phyloP scores from a whole-genome alignment of 495 filamentous ascomycete genomes.

The Penicillium macrosclerotiorum region DNA sequence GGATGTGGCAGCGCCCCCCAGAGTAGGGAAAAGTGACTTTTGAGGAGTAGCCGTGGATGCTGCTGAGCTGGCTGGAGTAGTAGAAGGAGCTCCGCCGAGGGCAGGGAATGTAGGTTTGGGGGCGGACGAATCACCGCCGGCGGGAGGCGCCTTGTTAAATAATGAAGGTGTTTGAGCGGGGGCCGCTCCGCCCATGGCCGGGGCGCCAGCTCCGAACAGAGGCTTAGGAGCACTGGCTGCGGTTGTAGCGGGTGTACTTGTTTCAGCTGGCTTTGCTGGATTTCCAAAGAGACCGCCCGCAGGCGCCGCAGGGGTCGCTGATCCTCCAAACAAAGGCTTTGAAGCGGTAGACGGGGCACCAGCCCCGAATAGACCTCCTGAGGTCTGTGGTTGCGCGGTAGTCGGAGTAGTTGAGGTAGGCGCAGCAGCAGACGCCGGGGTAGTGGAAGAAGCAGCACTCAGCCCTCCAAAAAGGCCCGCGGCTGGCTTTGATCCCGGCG shows the following conservation, averaged over 20 bases:
- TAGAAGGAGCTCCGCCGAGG: constrained; percentile 23
- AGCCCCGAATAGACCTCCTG: constrained; percentile 33
- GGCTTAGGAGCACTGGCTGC: constrained; percentile 20
- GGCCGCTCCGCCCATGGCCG: too few relatives aligned
- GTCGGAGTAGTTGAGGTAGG: constrained; percentile 29
- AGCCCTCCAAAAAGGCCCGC: constrained; percentile 29
- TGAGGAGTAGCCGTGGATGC: constrained; percentile 37
- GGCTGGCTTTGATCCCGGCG: constrained; percentile 45
- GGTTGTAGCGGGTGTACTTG: constrained; percentile 34
- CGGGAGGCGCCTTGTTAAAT: too few relatives aligned
- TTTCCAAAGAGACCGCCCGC: constrained; percentile 41
- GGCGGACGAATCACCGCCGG: constrained; percentile 8
- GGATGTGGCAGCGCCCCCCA: constrained; percentile 35
- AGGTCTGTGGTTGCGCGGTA: constrained; percentile 26
- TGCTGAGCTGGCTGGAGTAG: constrained; percentile 25
- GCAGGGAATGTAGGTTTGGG: constrained; percentile 17
- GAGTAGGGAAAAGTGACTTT: constrained; percentile 38
- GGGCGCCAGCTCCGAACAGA: constrained; percentile 6
- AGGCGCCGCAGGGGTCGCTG: constrained; percentile 21
- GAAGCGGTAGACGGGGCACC: constrained; percentile 13
- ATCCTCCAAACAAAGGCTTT: constrained; percentile 34
- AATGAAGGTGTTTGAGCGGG: too few relatives aligned
- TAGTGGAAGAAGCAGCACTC: constrained; percentile 23
- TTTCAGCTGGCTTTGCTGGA: constrained; percentile 40
- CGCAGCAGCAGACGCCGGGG: constrained; percentile 22